Evolutionary conservation across 805 yeast species (phyloP).

Genomic region (Wickerhamiella lipophila): DNA sequence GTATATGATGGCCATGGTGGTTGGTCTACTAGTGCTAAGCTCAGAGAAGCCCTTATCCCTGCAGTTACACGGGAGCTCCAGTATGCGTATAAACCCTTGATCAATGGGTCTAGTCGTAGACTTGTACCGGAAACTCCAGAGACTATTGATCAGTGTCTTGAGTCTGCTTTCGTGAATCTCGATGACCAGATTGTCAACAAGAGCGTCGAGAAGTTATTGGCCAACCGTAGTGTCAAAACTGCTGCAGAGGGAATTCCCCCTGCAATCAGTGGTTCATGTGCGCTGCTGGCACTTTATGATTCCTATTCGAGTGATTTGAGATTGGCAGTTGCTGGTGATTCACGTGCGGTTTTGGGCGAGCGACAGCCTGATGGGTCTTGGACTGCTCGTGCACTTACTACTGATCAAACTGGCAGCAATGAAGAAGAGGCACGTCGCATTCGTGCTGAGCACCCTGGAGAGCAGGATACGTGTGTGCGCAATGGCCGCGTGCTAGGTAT

Average conservation of each 20-base stretch:
- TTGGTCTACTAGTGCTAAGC: slow-evolving; percentile 78
- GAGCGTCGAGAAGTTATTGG: slow-evolving; percentile 55
- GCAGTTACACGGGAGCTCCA: slow-evolving; percentile 69
- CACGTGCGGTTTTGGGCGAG: slow-evolving; percentile 77
- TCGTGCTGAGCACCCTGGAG: slow-evolving; percentile 80
- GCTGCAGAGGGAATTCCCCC: slow-evolving; percentile 73
- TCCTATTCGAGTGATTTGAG: slow-evolving; percentile 55
- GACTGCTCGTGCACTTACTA: slow-evolving; percentile 76
- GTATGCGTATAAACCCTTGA: slow-evolving; percentile 40
- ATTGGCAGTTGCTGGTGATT: slow-evolving; percentile 94
- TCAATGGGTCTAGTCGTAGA: slow-evolving; percentile 34
- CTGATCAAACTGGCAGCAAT: slow-evolving; percentile 92
- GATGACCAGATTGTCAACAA: slow-evolving; percentile 79
- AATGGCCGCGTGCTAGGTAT: slow-evolving; percentile 86
- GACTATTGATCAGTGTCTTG: slow-evolving; percentile 65
- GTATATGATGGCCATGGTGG: slow-evolving; percentile 97
- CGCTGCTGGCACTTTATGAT: slow-evolving; percentile 75
- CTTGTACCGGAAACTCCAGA: slow-evolving; percentile 49
- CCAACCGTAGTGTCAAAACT: slow-evolving; percentile 47
- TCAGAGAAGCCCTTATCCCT: slow-evolving; percentile 65
- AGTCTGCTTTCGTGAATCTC: slow-evolving; percentile 62
- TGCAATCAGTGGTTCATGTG: slow-evolving; percentile 92
- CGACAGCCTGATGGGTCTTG: slow-evolving; percentile 48
- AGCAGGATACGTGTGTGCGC: slow-evolving; percentile 57
- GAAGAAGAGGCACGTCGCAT: slow-evolving; percentile 75